These are phyloP conservation scores for Colletotrichum sp. DNA, from an alignment of 2,329 filamentous ascomycete species.

Conservation along the genomic window DNA sequence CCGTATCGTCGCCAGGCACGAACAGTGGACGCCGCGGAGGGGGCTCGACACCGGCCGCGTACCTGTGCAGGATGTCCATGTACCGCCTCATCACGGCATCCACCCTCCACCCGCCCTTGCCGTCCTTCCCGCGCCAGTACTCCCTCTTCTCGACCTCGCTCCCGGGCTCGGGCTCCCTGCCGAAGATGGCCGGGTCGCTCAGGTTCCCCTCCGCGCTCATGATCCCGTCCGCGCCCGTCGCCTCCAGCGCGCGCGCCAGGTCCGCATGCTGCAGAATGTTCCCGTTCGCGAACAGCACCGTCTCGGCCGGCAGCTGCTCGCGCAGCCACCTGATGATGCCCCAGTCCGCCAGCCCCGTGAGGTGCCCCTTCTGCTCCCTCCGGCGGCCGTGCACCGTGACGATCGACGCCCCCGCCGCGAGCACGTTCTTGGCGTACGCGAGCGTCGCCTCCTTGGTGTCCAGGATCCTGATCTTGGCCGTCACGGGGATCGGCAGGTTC, in stretches of 20 bases:
- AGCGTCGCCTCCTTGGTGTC: slow-evolving; percentile 88
- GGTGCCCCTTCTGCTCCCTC: slow-evolving; percentile 93
- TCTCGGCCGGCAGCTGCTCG: slow-evolving; percentile 82
- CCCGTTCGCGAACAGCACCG: slow-evolving; percentile 95
- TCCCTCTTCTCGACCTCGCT: slow-evolving; percentile 68
- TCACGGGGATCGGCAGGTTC: slow-evolving; percentile 82
- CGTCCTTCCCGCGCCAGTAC: slow-evolving; percentile 84
- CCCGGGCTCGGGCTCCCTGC: slow-evolving; percentile 65
- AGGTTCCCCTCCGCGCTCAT: slow-evolving; percentile 98
- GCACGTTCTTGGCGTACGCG: slow-evolving; percentile 85
- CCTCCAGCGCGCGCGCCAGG: slow-evolving; percentile 76
- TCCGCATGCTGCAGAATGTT: slow-evolving; percentile 87
- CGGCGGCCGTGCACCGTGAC: slow-evolving; percentile 89
- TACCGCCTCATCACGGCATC: slow-evolving; percentile 90
- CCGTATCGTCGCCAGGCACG: slow-evolving; percentile 62
- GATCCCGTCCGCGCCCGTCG: slow-evolving; percentile 87
- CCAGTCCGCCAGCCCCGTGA: slow-evolving; percentile 95
- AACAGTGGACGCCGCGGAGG: slow-evolving; percentile 77
- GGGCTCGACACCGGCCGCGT: slow-evolving; percentile 71
- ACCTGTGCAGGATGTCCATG: slow-evolving; percentile 84
- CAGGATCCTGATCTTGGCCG: slow-evolving; percentile 91
- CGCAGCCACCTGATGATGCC: slow-evolving; percentile 80
- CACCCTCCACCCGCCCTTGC: slow-evolving; percentile 84
- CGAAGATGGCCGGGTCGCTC: slow-evolving; percentile 89
- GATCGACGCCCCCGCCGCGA: slow-evolving; percentile 89